Evolutionary conservation across 2,329 filamentous ascomycete species (phyloP).

Genomic region (Calonectria ilicicola): DNA sequence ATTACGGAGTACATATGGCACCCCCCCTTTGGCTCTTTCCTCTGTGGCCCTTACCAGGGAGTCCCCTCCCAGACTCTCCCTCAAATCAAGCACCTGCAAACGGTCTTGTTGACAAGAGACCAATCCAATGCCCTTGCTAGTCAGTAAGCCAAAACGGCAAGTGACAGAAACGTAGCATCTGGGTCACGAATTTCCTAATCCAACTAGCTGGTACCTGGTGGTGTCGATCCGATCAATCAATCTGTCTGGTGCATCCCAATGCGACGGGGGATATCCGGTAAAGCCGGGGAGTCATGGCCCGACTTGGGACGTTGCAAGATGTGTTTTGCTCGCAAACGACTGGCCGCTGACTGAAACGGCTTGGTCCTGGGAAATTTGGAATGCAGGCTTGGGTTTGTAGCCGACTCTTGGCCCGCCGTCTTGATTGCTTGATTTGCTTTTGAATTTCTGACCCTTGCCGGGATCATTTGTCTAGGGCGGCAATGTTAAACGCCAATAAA

Average conservation of each 20-base stretch:
- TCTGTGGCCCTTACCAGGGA: background rate
- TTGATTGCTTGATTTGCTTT: slow-evolving; percentile 1
- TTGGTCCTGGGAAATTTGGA: slow-evolving; percentile 6
- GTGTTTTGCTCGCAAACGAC: background rate
- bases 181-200: slow-evolving; percentile 27
- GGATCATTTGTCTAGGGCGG: slow-evolving; percentile 10
- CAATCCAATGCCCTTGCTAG: slow-evolving; percentile 17
- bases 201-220: slow-evolving; percentile 20
- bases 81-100: slow-evolving; percentile 1
- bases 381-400: background rate
- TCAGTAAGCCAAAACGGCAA: slow-evolving; percentile 9
- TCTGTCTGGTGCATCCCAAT: slow-evolving; percentile 24
- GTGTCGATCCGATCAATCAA: slow-evolving; percentile 32
- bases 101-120: slow-evolving; percentile 1
- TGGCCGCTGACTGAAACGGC: slow-evolving; percentile 13
- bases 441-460: background rate
- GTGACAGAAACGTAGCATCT: slow-evolving; percentile 18
- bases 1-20: slow-evolving; percentile 7
- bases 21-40: background rate
- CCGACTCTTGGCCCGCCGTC: background rate
- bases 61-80: background rate
- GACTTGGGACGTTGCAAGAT: slow-evolving; percentile 8
- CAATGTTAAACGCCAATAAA: slow-evolving; percentile 10
- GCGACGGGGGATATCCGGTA: slow-evolving; percentile 18
- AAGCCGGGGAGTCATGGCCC: slow-evolving; percentile 18